A percentile compares a stretch with the other conserved stretches of the same genome.
phyloP scores from a whole-genome alignment of 2,329 filamentous ascomycete genomes.

The Scorias spongiosa region DNA sequence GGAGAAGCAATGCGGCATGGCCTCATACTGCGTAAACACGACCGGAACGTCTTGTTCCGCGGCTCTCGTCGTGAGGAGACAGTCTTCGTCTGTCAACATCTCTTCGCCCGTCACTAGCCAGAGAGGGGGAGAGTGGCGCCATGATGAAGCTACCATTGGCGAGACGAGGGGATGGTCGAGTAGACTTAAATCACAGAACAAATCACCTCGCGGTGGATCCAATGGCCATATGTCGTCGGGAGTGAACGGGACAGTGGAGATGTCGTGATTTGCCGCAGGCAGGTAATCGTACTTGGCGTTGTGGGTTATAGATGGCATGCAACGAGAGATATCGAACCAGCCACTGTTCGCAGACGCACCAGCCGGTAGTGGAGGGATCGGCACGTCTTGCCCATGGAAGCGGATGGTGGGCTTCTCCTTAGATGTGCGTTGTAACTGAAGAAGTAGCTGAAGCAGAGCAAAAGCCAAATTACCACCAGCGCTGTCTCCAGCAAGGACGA shows the following conservation, averaged over 20 bases:
- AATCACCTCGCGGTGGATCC: constrained; percentile 29
- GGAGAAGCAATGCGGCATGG: constrained; percentile 60
- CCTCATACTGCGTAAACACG: constrained; percentile 57
- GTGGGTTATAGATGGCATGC: constrained; percentile 38
- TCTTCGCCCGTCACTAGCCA: constrained; percentile 59
- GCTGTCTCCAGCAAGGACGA: constrained; percentile 60
- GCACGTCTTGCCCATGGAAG: constrained; percentile 45
- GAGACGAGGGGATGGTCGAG: constrained; percentile 52
- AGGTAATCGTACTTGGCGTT: constrained; percentile 51
- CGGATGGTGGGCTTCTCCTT: constrained; percentile 32
- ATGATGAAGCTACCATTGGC: constrained; percentile 41
- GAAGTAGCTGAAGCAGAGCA: constrained; percentile 50
- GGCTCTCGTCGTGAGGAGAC: constrained; percentile 43
- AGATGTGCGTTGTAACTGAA: constrained; percentile 42
- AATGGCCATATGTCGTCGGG: constrained; percentile 36
- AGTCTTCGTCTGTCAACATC: constrained; percentile 52
- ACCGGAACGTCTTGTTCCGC: constrained; percentile 43
- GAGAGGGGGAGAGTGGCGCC: constrained; percentile 49
- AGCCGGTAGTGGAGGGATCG: constrained; percentile 51
- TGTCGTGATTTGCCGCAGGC: constrained; percentile 25
- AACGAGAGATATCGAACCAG: constrained; percentile 57
- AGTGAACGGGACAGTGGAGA: constrained; percentile 21
- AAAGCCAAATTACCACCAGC: constrained; percentile 60
- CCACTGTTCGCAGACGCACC: constrained; percentile 48
- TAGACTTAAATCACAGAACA: constrained; percentile 30